Base-by-base conservation (phyloP, 306 rosid species). In the Styphnolobium japonicum region DNA sequence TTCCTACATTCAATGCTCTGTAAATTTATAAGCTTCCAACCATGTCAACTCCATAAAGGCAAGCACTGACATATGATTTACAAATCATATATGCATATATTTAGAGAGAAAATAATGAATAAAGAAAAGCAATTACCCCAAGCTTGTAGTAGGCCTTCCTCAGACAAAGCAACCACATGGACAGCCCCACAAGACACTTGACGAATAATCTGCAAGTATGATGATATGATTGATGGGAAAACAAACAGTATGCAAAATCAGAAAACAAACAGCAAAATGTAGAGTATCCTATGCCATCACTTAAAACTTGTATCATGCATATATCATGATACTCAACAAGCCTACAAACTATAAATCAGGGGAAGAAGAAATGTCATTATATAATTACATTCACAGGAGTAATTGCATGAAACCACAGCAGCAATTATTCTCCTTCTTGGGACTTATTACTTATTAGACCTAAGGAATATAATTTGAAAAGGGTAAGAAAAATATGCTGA, bases 171-270 rank as follows among this genome's bases (percentile, higher is more conserved):
- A 81, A 89, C 90, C 67, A 81, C 91, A 67, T 94, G 98, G 62
- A 86, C 97, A 79, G 97, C 92, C 80, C 98, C 98, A 80, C 98
- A 94, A n/a, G 98, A 92, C 67, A 90, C 98, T 90, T 92, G 93
- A 78, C 61, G 34, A 83, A 94, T 91, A 73, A 87, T 75, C 98
- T 94, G 89, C 34, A 82, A 69, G 71, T 69, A 66, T 34, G 64
- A 61, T 46, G 21, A 79, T 36, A 62, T 70, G 75, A 27, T 64
- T 46, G 18, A 73, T 18, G 39, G 45, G 16, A 65, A 71, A 64
- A 43, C 43, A 55, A 65, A 80, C 60, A 60, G 69, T n/a, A 67
- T 66, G 37, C 37, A 27, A 42, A 29, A 57, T 16, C 49, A 39
- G 9, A n/a, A 62, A 84, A 67, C 48, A 63, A 57, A 31, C 51